Evolutionary conservation across 108 stramenopile species (phyloP), one percentile per base, ranked within the genome.

Genomic region (Licmophora abbreviata): DNA sequence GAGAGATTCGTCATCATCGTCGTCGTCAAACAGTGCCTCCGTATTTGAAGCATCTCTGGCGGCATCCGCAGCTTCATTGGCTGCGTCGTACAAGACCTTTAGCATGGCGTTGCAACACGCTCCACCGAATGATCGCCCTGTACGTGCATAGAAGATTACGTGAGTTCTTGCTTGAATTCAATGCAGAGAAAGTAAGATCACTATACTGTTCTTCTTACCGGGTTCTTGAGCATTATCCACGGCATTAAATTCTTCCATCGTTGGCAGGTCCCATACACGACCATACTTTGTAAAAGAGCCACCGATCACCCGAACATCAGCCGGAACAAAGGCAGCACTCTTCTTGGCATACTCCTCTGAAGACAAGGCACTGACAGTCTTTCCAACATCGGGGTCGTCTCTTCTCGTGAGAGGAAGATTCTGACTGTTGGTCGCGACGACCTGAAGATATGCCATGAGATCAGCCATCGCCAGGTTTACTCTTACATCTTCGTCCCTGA

Each of bases 11-110:
- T 76, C 72, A 32, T 84, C 82, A 44, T 89, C 88, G 44, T 82
- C 85, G 48, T 85, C 82, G 23, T 77, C 79, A 59, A 83, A 85
- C 4, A 80, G 59, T 24, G 75, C 63, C 38, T 67, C 64, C 33
- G 52, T 15, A 22, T 40, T 48, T 10, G 45, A 25, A 1, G 40
- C 25, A 4, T 27, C 17, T 32, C 52, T 40, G 0, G 48, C 55
- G 4, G 29, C 63, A 59, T 63, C 57, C 1, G 46, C 63, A 20
- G 68, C 67, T 40, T 79, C 85, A 25, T 74, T 72, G 44, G 79
- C 89, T 10, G 80, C 73, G 57, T 91, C 89, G 51, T 91, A 91
- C 29, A 91, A 64, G 5, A 83, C 89, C 58, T 91, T 91, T 38
- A 91, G 75, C 62, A 91, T 68, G 34, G 83, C 72, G 51, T 87